Conservation (phyloP, 768 basidiomycete species). For the Tulasnella sp. region DNA sequence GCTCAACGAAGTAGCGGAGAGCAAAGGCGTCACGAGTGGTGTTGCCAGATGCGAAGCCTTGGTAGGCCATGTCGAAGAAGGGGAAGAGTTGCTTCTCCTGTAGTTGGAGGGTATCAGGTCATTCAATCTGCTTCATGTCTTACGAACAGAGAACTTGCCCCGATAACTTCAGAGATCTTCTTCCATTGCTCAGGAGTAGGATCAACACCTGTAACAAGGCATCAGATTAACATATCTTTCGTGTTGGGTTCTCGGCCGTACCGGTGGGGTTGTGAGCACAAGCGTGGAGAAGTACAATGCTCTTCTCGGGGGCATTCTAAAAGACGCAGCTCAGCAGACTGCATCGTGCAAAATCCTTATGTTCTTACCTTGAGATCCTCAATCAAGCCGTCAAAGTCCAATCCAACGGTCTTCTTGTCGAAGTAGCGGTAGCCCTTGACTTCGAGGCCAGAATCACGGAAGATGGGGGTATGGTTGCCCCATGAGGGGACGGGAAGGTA, state of each 20-base stretch:
- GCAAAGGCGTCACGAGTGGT: constrained; percentile 90
- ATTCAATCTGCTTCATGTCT: background rate
- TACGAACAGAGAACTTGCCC: constrained; percentile 38
- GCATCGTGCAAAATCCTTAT: constrained; percentile 15
- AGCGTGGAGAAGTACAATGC: constrained; percentile 88
- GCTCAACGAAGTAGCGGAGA: constrained; percentile 85
- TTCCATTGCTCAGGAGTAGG: constrained; percentile 91
- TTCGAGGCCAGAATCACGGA: constrained; percentile 81
- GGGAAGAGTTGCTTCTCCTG: constrained; percentile 85
- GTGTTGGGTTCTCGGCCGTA: background rate
- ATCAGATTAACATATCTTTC: background rate
- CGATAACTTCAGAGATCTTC: constrained; percentile 79
- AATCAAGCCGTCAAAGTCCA: constrained; percentile 89
- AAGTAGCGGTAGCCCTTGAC: constrained; percentile 92
- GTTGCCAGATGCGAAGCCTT: constrained; percentile 95
- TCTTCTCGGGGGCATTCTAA: constrained; percentile 66
- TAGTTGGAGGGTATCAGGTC: background rate
- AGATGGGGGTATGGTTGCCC: constrained; percentile 78
- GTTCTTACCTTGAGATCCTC: constrained; percentile 70
- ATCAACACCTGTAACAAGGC: constrained; percentile 57
- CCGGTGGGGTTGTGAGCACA: constrained; percentile 92
- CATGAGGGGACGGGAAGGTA: constrained; percentile 93
- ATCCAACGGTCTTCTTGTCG: constrained; percentile 83
- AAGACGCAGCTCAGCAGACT: constrained; percentile 17
- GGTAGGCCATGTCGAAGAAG: constrained; percentile 99